A percentile compares a stretch with the other conserved stretches of the same genome.
Conservation (phyloP, 306 rosid genomes). For the Luffa acutangula region DNA sequence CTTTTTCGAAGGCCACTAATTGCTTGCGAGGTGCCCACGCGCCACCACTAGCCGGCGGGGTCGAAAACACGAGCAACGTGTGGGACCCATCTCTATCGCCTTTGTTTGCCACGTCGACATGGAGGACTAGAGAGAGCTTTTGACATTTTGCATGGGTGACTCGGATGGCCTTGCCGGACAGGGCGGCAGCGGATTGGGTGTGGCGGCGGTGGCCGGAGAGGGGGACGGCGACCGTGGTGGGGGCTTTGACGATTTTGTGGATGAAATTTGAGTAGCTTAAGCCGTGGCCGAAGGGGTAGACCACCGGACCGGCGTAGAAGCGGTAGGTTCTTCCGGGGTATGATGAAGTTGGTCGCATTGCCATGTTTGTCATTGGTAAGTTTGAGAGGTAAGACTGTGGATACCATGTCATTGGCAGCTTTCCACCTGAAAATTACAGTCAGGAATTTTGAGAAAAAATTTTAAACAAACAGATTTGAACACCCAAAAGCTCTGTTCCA, state of each 20-base stretch:
- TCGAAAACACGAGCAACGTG: conserved; percentile 52
- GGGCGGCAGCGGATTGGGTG: conserved; percentile 11
- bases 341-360: conserved; percentile 44
- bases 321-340: conserved; percentile 84
- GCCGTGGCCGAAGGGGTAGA: conserved; percentile 76
- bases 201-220: conserved; percentile 41
- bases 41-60: conserved; percentile 33
- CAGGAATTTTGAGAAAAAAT: no score
- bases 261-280: conserved; percentile 48
- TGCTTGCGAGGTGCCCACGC: conserved; percentile 56
- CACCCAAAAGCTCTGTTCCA: background rate
- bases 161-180: conserved; percentile 49
- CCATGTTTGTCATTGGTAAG: conserved; percentile 77
- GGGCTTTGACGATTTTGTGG: conserved; percentile 42
- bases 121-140: conserved; percentile 36
- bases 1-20: conserved; percentile 59
- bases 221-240: conserved; percentile 36
- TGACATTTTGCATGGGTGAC: conserved; percentile 69
- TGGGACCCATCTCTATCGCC: conserved; percentile 73
- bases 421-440: conserved; percentile 42
- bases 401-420: conserved; percentile 87
- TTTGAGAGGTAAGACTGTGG: conserved; percentile 57
- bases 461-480: background rate
- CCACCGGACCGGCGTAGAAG: conserved; percentile 67
- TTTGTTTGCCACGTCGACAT: conserved; percentile 47